These are phyloP conservation scores for Scheffersomyces parashehatae DNA, from an alignment of 1,139 yeast genomes.

Conservation along the genomic window DNA sequence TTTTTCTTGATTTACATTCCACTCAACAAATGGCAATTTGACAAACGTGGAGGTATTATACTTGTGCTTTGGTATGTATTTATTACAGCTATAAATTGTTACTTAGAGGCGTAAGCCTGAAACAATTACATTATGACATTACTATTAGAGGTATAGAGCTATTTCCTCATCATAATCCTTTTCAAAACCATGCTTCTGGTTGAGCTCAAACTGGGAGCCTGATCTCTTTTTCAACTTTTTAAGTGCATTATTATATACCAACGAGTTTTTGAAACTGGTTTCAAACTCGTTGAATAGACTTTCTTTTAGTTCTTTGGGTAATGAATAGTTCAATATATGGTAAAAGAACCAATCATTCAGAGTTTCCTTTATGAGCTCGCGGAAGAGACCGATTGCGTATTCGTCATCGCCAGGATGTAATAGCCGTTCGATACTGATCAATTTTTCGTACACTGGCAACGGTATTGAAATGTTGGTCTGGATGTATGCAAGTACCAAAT, in stretches of 20 bases:
- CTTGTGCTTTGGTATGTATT: slow-evolving; percentile 10
- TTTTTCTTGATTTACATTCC: slow-evolving; percentile 32
- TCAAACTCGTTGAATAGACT: slow-evolving; percentile 12
- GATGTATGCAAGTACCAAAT: slow-evolving; percentile 29
- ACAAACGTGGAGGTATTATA: slow-evolving; percentile 29
- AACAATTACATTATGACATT: not conserved
- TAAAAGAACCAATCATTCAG: slow-evolving; percentile 23
- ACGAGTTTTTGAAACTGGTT: slow-evolving; percentile 7
- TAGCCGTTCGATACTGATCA: slow-evolving; percentile 38
- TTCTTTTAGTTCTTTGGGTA: slow-evolving; percentile 9
- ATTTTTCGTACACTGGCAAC: slow-evolving; percentile 36
- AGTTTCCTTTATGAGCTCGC: slow-evolving; percentile 23
- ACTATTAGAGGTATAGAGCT: not conserved
- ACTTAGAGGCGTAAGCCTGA: slow-evolving; percentile 3
- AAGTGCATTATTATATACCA: slow-evolving; percentile 6
- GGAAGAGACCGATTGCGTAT: slow-evolving; percentile 26
- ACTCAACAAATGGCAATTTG: slow-evolving; percentile 36
- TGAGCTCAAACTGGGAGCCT: no score
- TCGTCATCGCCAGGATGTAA: slow-evolving; percentile 23
- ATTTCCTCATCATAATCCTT: slow-evolving; percentile 4
- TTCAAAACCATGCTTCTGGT: slow-evolving; percentile 1
- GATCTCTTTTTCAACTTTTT: slow-evolving; percentile 2
- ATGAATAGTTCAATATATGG: slow-evolving; percentile 8
- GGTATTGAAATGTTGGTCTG: slow-evolving; percentile 30
- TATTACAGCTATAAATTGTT: slow-evolving; percentile 10